A percentile compares a stretch with the other conserved stretches of the same genome.
Evolutionary conservation across 257 asterid species (phyloP).

Genomic region (Scutellaria baicalensis): DNA sequence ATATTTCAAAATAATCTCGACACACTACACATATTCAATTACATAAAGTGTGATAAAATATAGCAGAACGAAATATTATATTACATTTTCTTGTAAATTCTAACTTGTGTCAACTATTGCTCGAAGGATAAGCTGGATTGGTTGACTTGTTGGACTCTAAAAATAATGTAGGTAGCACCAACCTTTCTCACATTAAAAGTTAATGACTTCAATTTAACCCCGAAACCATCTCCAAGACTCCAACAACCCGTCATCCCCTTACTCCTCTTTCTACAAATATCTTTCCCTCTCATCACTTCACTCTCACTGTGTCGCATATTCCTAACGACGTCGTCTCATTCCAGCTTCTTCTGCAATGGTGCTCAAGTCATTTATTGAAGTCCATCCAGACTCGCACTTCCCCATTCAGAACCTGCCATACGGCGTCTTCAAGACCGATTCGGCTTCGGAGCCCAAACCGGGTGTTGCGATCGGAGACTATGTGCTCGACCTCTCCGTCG

Average conservation of each 20-base stretch:
- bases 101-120: too few species aligned
- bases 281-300: neutral
- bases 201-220: neutral
- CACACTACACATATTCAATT: too few species aligned
- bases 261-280: neutral
- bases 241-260: neutral
- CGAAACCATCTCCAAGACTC: neutral
- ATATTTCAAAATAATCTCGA: too few species aligned
- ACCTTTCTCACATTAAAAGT: neutral
- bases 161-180: neutral
- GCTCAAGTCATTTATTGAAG: constrained; percentile 70
- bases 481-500: constrained; percentile 65
- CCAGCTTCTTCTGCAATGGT: constrained; percentile 29
- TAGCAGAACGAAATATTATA: too few species aligned
- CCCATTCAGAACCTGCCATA: constrained; percentile 93
- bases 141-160: too few species aligned
- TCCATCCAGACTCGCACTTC: constrained; percentile 80
- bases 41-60: too few species aligned
- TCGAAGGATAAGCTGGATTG: too few species aligned
- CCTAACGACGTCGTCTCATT: constrained; percentile 6
- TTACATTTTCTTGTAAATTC: too few species aligned
- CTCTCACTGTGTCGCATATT: neutral
- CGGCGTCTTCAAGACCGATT: constrained; percentile 70
- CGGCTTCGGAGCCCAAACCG: constrained; percentile 59
- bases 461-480: constrained; percentile 78